Base-by-base conservation (phyloP, 1,284 basidiomycete species). In the Apiotrichum brassicae region DNA sequence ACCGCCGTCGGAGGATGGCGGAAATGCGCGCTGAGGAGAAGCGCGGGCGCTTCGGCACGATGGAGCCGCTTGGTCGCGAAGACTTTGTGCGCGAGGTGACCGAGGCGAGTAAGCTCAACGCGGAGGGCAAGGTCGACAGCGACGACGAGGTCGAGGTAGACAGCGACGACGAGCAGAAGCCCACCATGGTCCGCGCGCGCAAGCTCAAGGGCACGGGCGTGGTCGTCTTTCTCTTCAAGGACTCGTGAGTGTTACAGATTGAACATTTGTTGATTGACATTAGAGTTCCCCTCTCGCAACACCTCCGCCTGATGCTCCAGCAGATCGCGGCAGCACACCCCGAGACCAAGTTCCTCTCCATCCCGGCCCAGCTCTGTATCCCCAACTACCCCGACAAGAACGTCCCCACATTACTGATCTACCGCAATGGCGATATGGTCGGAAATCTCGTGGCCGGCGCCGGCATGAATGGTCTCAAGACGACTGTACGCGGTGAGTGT, bases 61-160 rank as follows among this genome's bases (percentile, higher is more conserved):
- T 97, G 43, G 87, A 86, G 71, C 91, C 91, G 3, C 94, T 98
- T 55, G 82, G 83, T 25, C 77, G 94, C 57, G 90, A 92, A 18
- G 93, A 97, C 69, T 98, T 97, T 72, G 94, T 87, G 28, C 78
- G 86, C 44, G 90, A 97, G 65, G 88, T 98, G 16, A 97, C 93
- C 0, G 92, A 97, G 51, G 89, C 88, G 1, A 95, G 91, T 70
- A 82, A 81, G 57, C 69, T 81, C 3, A 76, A 81, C 56, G 81
- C 85, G 47, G 81, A 83, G 8, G 85, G 85, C 36, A 74, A 80
- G 24, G 45, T 57, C 16, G 59, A 62, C 24, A 53, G 59, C 26
- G 61, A 59, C 18, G 60, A 61, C 45, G 44, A 74, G 50, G 57
- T 61, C 42, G 56, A 70, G 60, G 48, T 75, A 65, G 61, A 66